These are phyloP conservation scores for Lactarius quietus DNA, from an alignment of 768 basidiomycete species.

Conservation along the genomic window DNA sequence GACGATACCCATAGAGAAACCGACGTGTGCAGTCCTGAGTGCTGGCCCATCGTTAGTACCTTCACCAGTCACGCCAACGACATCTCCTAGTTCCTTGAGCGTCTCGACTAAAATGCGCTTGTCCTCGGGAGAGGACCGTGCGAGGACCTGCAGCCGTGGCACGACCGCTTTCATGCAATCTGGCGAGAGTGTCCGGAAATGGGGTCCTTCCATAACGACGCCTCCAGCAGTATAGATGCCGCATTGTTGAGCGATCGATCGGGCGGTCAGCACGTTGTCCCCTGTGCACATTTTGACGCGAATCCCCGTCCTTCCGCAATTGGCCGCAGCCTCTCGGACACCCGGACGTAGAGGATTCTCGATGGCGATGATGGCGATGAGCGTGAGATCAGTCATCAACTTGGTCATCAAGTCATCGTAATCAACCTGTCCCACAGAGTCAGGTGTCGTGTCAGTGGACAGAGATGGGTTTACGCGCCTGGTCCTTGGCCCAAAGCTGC, in stretches of 20 bases:
- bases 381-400: constrained; percentile 69
- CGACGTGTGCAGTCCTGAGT: constrained; percentile 91
- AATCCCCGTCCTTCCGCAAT: constrained; percentile 88
- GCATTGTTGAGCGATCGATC: constrained; percentile 95
- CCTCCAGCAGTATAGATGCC: constrained; percentile 93
- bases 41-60: constrained; percentile 98
- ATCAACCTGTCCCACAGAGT: constrained; percentile 44
- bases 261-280: constrained; percentile 91
- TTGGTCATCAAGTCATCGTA: constrained; percentile 65
- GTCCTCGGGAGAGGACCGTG: constrained; percentile 95
- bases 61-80: constrained; percentile 95
- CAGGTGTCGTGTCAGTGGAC: constrained; percentile 16
- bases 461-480: constrained; percentile 40
- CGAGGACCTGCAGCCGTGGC: constrained; percentile 96
- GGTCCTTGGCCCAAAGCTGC: constrained; percentile 42
- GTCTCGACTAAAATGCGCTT: constrained; percentile 92
- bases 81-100: constrained; percentile 82
- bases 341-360: constrained; percentile 93
- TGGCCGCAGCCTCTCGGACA: constrained; percentile 82
- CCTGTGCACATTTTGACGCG: constrained; percentile 98
- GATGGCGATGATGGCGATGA: constrained; percentile 90
- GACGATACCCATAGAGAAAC: constrained; percentile 94
- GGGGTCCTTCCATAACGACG: constrained; percentile 96
- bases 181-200: constrained; percentile 75
- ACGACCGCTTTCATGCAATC: constrained; percentile 76